Conservation (phyloP, 2,329 filamentous ascomycete species). For the Talaromyces piceae region DNA sequence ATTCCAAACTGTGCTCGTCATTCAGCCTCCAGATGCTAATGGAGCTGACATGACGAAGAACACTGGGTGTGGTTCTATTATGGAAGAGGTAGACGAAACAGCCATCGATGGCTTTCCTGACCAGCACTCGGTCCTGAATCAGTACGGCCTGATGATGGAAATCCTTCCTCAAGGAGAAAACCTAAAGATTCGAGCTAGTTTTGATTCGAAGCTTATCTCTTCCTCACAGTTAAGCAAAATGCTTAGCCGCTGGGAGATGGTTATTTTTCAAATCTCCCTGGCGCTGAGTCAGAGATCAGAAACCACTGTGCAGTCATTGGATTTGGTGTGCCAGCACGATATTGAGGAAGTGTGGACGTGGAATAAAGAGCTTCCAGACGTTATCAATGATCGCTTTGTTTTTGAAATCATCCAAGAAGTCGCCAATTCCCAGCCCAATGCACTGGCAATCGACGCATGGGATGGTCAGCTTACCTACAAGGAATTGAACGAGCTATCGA, state of each 20-base stretch:
- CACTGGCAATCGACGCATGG: constrained; percentile 5
- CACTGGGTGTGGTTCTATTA: not conserved
- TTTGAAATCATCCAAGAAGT: not conserved
- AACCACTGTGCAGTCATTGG: not conserved
- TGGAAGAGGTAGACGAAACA: not conserved
- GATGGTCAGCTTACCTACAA: constrained; percentile 2
- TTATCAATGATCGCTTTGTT: not conserved
- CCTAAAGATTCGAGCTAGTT: not conserved
- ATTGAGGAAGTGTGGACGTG: constrained; percentile 5
- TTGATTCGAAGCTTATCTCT: not conserved
- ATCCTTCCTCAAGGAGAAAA: not conserved
- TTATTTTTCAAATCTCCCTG: not conserved
- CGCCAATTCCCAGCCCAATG: not conserved
- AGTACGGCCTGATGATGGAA: constrained; percentile 4
- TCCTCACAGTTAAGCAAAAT: not conserved
- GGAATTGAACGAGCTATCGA: not conserved
- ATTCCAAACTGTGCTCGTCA: not conserved
- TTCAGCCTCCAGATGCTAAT: not conserved
- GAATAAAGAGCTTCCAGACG: constrained; percentile 1
- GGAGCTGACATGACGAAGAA: not conserved
- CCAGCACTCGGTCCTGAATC: constrained; percentile 3
- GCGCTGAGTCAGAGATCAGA: not conserved
- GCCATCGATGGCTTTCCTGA: not conserved
- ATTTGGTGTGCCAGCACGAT: not conserved
- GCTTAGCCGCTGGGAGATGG: not conserved